Evolutionary conservation across 176 grass and related monocot species (phyloP).

Genomic region (Carex kokanica): DNA sequence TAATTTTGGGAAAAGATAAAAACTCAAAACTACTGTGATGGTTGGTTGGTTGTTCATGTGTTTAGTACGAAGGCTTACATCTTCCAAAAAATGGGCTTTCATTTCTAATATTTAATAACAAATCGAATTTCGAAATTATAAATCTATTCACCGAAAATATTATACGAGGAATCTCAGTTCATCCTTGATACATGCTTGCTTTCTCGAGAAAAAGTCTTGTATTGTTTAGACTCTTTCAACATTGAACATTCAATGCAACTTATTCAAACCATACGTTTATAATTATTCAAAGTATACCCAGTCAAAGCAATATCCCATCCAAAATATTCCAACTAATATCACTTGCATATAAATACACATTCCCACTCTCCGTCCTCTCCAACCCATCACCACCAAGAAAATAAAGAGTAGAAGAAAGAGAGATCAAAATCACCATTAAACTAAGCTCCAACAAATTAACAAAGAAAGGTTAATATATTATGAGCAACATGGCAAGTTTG

Average conservation of each 20-base stretch:
- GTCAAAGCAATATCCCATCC: neutral
- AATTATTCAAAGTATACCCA: neutral
- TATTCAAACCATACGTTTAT: neutral
- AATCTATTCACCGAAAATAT: too few relatives aligned
- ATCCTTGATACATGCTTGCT: too few relatives aligned
- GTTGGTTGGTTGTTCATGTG: too few relatives aligned
- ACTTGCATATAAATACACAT: neutral
- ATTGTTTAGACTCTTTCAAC: neutral
- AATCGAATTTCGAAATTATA: too few relatives aligned
- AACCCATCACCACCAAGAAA: neutral
- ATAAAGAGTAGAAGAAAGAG: neutral
- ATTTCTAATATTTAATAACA: too few relatives aligned
- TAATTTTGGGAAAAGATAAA: too few relatives aligned
- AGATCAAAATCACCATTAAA: neutral
- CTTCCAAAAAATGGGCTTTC: too few relatives aligned
- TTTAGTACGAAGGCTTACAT: too few relatives aligned
- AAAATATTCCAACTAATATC: neutral
- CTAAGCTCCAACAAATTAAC: neutral
- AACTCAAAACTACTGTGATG: too few relatives aligned
- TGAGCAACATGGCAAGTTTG: neutral
- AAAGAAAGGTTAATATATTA: neutral
- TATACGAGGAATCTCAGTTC: too few relatives aligned
- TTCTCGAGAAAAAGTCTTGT: too few relatives aligned
- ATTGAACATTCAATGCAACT: neutral
- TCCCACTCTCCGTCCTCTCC: neutral